Percentiles rank a stretch among this genome's conserved stretches.
Conservation (phyloP, 2,329 filamentous ascomycete genomes). For the Proliferodiscus dingleyae region DNA sequence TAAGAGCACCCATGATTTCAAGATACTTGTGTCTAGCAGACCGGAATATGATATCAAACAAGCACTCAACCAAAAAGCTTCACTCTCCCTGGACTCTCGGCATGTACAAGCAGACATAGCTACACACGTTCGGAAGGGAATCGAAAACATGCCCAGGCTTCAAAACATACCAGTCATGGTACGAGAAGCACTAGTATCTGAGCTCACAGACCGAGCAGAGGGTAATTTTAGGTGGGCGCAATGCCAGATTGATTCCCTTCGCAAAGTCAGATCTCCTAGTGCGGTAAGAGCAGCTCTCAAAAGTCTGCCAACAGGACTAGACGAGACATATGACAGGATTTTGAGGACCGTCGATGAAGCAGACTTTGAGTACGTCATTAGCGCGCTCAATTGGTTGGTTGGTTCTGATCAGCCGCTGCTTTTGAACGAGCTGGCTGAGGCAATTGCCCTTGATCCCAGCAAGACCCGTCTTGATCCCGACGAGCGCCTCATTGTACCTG, state of each 20-base stretch:
- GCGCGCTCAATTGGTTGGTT: conserved; percentile 26
- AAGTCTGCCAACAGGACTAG: conserved; percentile 17
- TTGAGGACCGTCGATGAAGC: conserved; percentile 20
- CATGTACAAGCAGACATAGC: too few species aligned
- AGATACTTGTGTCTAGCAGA: too few species aligned
- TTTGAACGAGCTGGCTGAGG: conserved; percentile 22
- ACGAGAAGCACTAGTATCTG: too few species aligned
- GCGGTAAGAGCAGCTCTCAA: conserved; percentile 11
- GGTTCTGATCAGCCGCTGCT: conserved; percentile 23
- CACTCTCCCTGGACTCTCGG: too few species aligned
- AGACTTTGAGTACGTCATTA: conserved; percentile 19
- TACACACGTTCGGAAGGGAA: too few species aligned
- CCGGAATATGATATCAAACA: too few species aligned
- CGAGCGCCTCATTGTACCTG: conserved; percentile 31
- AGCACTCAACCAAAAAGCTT: too few species aligned
- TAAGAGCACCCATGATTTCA: too few species aligned
- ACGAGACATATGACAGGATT: conserved; percentile 24
- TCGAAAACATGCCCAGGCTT: too few species aligned
- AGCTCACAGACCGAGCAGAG: too few species aligned
- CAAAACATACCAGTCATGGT: too few species aligned
- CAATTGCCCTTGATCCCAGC: conserved; percentile 26
- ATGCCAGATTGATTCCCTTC: conserved; percentile 27
- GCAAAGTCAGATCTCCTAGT: conserved; percentile 1
- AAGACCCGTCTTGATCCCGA: conserved; percentile 2
- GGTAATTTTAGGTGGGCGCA: conserved; percentile 13